These are phyloP conservation scores for Syzygium jambos DNA, from an alignment of 345 rosid genomes.

Conservation along the genomic window DNA sequence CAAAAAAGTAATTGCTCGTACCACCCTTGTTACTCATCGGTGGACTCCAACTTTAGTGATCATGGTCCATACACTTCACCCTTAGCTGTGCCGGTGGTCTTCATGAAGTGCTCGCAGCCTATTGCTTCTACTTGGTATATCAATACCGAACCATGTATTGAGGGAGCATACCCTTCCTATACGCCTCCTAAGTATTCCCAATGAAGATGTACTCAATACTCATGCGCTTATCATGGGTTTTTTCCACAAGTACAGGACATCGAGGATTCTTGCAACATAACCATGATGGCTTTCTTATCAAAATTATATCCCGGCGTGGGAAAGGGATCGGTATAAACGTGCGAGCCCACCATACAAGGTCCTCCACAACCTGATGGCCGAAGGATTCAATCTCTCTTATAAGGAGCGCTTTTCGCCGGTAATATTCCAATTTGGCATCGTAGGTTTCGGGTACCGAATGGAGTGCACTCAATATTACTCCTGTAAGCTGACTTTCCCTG, in stretches of 20 bases:
- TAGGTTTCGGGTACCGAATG: no score
- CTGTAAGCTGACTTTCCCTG: no score
- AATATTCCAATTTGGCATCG: no score
- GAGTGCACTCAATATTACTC: no score
- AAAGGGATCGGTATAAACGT: fast-evolving
- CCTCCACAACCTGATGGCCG: no score
- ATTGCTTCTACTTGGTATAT: background rate
- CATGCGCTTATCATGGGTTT: fast-evolving
- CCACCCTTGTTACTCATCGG: background rate
- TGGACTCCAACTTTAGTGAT: fast-evolving
- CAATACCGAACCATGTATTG: background rate
- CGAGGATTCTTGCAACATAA: background rate
- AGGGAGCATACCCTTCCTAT: background rate
- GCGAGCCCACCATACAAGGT: no score
- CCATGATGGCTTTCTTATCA: background rate
- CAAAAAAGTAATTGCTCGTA: background rate
- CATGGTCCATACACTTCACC: fast-evolving
- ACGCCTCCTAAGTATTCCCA: background rate
- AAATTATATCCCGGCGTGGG: fast-evolving
- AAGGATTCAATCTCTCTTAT: no score
- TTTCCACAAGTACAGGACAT: background rate
- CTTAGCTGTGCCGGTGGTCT: no score
- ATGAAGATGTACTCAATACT: background rate
- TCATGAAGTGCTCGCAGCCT: background rate
- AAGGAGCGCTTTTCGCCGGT: no score